phyloP scores from a whole-genome alignment of 2,329 filamentous ascomycete species.

The Paraconiothyrium sp. region DNA sequence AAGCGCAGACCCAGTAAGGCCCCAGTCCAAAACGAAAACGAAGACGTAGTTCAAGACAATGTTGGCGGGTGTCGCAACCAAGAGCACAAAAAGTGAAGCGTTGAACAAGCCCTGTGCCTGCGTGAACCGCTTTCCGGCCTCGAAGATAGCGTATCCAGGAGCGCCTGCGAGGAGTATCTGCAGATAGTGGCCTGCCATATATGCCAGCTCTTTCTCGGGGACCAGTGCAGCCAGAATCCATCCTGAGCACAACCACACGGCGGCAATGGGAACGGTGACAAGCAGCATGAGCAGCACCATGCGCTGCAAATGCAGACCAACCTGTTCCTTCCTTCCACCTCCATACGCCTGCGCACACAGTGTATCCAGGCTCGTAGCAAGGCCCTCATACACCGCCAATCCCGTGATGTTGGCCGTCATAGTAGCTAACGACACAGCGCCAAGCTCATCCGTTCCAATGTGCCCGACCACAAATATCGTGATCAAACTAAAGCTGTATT shows the following conservation, averaged over 20 bases:
- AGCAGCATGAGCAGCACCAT: constrained; percentile 62
- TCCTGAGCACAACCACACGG: constrained; percentile 61
- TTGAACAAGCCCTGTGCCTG: constrained; percentile 66
- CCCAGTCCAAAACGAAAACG: constrained; percentile 53
- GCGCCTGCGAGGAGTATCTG: constrained; percentile 60
- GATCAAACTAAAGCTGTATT: constrained; percentile 63
- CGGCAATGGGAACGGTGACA: constrained; percentile 59
- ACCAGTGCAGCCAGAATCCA: constrained; percentile 58
- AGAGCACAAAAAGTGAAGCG: constrained; percentile 58
- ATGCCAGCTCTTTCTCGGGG: constrained; percentile 58
- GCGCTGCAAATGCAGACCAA: constrained; percentile 63
- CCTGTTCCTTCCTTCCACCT: constrained; percentile 57
- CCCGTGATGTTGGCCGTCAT: constrained; percentile 66
- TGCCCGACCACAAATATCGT: constrained; percentile 64
- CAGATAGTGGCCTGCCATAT: constrained; percentile 61
- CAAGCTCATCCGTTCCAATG: constrained; percentile 62
- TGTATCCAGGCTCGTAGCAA: constrained; percentile 62
- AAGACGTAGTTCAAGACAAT: constrained; percentile 61
- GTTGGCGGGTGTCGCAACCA: constrained; percentile 61
- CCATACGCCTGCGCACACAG: constrained; percentile 64
- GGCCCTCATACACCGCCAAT: constrained; percentile 61
- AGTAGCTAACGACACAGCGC: constrained; percentile 61
- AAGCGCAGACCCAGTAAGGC: constrained; percentile 62
- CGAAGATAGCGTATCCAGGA: constrained; percentile 64
- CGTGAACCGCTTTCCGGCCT: constrained; percentile 64